Evolutionary conservation across 768 basidiomycete genomes (phyloP).

Genomic region (Baorangia bicolor): DNA sequence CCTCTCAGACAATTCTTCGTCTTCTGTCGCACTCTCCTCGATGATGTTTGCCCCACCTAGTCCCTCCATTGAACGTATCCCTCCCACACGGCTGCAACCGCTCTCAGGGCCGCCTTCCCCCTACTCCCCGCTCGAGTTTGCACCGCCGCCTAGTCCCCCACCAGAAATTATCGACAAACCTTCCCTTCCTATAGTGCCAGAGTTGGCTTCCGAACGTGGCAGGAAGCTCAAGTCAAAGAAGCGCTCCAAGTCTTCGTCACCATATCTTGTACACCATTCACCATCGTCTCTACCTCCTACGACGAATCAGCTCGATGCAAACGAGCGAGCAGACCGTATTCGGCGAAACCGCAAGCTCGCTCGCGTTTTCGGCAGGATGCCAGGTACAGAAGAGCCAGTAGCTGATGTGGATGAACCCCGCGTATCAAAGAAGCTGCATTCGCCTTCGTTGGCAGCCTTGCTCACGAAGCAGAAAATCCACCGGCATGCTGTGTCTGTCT

Average conservation of each 20-base stretch:
- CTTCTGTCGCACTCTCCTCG: constrained; percentile 25
- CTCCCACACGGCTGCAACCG: constrained; percentile 12
- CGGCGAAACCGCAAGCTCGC: constrained; percentile 74
- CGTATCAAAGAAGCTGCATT: constrained; percentile 19
- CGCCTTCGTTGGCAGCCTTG: constrained; percentile 27
- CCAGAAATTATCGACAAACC: constrained; percentile 32
- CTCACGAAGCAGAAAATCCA: constrained; percentile 32
- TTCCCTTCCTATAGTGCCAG: constrained; percentile 46
- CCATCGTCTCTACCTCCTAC: constrained; percentile 52
- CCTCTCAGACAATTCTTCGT: constrained; percentile 6
- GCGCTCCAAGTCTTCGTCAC: constrained; percentile 32
- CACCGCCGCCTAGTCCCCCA: constrained; percentile 18
- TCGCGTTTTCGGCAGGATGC: constrained; percentile 75
- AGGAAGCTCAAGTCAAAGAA: constrained; percentile 20
- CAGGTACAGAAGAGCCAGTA: constrained; percentile 41
- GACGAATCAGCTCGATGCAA: constrained; percentile 61
- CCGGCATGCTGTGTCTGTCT: constrained; percentile 34
- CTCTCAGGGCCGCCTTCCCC: constrained; percentile 27
- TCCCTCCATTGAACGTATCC: constrained; percentile 15
- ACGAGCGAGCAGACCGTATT: constrained; percentile 70
- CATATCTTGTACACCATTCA: constrained; percentile 12
- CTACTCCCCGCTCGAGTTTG: constrained; percentile 33
- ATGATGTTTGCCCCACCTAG: constrained; percentile 33
- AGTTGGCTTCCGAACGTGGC: constrained; percentile 42
- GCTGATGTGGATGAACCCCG: constrained; percentile 29